A percentile compares a stretch with the other conserved stretches of the same genome.
phyloP scores from a whole-genome alignment of 805 yeast species.

The Lipomyces orientalis region DNA sequence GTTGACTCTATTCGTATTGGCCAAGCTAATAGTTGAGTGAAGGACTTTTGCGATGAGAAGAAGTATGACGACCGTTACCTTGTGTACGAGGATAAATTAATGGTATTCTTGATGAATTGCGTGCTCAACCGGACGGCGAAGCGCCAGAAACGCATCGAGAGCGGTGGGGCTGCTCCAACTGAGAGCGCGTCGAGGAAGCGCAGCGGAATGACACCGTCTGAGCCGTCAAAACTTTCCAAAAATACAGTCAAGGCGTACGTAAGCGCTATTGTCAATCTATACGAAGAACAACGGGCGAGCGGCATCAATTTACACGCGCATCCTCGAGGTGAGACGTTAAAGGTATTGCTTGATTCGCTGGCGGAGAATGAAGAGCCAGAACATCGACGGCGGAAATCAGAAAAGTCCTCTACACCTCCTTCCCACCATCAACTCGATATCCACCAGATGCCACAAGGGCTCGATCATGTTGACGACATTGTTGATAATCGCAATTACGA shows the following conservation, averaged over 20 bases:
- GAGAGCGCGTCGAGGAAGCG: not conserved
- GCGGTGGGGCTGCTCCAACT: not conserved
- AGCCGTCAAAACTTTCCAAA: slow-evolving; percentile 14
- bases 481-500: slow-evolving; percentile 8
- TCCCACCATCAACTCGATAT: not conserved
- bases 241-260: slow-evolving; percentile 18
- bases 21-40: not conserved
- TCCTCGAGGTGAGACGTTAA: slow-evolving; percentile 16
- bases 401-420: slow-evolving; percentile 4
- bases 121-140: slow-evolving; percentile 11
- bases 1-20: not conserved
- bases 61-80: slow-evolving; percentile 17
- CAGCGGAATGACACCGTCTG: slow-evolving; percentile 4
- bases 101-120: slow-evolving; percentile 7
- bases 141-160: slow-evolving; percentile 12
- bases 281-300: slow-evolving; percentile 13
- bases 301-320: slow-evolving; percentile 17
- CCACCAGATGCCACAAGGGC: not conserved
- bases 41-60: slow-evolving; percentile 15
- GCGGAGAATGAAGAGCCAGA: slow-evolving; percentile 19
- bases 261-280: slow-evolving; percentile 16
- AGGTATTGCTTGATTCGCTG: slow-evolving; percentile 9
- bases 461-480: slow-evolving; percentile 4
- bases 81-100: slow-evolving; percentile 14
- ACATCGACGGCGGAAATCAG: slow-evolving; percentile 12